Conservation (phyloP, 345 rosid genomes). For the Populus alba region DNA sequence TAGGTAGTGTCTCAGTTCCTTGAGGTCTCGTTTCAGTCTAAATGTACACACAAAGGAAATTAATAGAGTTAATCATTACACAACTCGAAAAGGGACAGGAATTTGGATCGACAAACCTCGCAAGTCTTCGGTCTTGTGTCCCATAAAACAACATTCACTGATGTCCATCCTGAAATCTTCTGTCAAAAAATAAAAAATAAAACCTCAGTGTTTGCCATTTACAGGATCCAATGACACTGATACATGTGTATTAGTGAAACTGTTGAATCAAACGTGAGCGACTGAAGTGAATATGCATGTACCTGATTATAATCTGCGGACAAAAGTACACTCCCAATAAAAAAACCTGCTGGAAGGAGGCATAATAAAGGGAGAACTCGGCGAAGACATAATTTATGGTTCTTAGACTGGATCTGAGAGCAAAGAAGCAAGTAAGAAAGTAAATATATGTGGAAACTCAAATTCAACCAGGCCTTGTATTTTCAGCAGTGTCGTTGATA, state of each 20-base stretch:
- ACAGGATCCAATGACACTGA: background rate
- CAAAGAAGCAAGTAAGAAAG: constrained; percentile 2
- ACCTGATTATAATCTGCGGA: constrained; percentile 46
- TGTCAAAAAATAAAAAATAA: background rate
- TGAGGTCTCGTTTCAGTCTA: constrained; percentile 40
- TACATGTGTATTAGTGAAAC: background rate
- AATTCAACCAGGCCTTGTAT: no score
- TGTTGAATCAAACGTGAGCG: background rate
- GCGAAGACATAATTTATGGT: constrained; percentile 33
- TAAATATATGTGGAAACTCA: no score
- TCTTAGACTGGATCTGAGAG: constrained; percentile 38
- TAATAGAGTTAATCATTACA: no score
- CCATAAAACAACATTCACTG: background rate
- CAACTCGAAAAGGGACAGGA: background rate
- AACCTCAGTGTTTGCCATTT: background rate
- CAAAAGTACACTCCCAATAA: constrained; percentile 45
- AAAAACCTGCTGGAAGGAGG: constrained; percentile 43
- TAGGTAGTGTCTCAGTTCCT: constrained; percentile 56
- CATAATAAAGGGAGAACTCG: constrained; percentile 32
- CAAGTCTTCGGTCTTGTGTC: constrained; percentile 31
- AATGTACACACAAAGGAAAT: background rate
- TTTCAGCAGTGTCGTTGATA: no score
- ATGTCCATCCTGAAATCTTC: background rate
- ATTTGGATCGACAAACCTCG: constrained; percentile 37
- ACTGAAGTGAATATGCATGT: background rate